Evolutionary conservation across 257 asterid genomes (phyloP), one percentile per base, ranked within the genome.

Genomic region (Solanum bulbocastanum): DNA sequence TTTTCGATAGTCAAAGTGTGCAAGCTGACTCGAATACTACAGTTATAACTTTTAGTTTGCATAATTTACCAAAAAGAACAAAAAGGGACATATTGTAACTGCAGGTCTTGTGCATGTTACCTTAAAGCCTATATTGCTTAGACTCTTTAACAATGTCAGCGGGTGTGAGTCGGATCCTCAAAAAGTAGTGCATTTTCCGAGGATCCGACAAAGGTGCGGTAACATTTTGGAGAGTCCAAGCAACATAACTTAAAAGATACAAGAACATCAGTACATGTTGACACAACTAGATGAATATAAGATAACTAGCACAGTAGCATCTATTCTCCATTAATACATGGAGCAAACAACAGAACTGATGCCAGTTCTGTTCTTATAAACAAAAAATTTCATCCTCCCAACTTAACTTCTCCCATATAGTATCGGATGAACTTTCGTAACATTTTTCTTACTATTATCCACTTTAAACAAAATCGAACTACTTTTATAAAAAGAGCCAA

Each of bases 81-180:
- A 3, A 81, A 81, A 46, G 40, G 10, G 42, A 46, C 39, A 46
- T 4, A 81, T 16, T 16, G 39, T 5, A 79, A 27, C 39, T 79
- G 66, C 85, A 44, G 40, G 66, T 11, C 13, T 5, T 18, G 69
- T 82, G 44, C 85, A 27, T 81, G 85, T 46, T 27, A 46, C 27
- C 1, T 46, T 81, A 78, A 35, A 73, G 82, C 3, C n/a, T 32
- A 8, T 10, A 0, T 5, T 35, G 46, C 27, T 20, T 22, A 9
- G 46, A 73, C 30, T 16, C 0, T 72, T 18, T 3, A 4, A 18
- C 18, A 16, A 72, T 33, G 11, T 1, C 1, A 0, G 6, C 0
- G 3, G 4, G 14, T 1, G 0, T 33, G n/a, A 0, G 78, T 32
- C 0, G n/a, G 78, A 71, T 68, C 37, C 10, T 68, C 37, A 0